phyloP scores from a whole-genome alignment of 2,329 filamentous ascomycete genomes.

The Alternaria sp. region DNA sequence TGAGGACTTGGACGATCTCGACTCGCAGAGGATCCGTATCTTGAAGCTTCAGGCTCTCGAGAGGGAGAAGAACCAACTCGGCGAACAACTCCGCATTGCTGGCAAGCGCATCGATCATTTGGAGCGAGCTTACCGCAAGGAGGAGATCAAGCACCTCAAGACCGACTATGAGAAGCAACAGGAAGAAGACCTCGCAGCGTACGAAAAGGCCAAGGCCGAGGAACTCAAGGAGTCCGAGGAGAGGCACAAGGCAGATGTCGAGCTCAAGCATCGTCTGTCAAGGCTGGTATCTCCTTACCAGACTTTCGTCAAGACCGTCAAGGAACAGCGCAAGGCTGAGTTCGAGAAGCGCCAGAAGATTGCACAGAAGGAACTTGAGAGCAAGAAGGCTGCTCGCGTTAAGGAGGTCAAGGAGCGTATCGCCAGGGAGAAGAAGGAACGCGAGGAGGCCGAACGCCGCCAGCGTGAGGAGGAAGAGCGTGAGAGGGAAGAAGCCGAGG shows the following conservation, averaged over 20 bases:
- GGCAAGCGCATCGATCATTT: conserved; percentile 97
- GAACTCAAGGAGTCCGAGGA: conserved; percentile 81
- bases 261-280: conserved; percentile 90
- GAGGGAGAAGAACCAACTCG: conserved; percentile 96
- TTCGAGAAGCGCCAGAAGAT: conserved; percentile 94
- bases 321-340: conserved; percentile 88
- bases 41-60: conserved; percentile 96
- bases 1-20: conserved; percentile 77
- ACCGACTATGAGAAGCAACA: conserved; percentile 87
- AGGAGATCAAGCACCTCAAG: conserved; percentile 90
- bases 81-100: conserved; percentile 88
- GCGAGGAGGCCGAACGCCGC: conserved; percentile 82
- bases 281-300: conserved; percentile 88
- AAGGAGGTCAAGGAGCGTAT: conserved; percentile 88
- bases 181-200: conserved; percentile 78
- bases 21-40: conserved; percentile 76
- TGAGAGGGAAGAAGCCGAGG: conserved; percentile 81
- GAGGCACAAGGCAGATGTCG: conserved; percentile 92
- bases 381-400: conserved; percentile 85
- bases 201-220: conserved; percentile 80
- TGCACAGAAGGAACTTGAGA: conserved; percentile 91
- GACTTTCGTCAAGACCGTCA: conserved; percentile 80
- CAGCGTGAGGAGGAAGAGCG: conserved; percentile 88
- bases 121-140: conserved; percentile 94
- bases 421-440: conserved; percentile 82